Evolutionary conservation across 2,329 filamentous ascomycete genomes (phyloP).

Genomic region (Penicillium crustosum): DNA sequence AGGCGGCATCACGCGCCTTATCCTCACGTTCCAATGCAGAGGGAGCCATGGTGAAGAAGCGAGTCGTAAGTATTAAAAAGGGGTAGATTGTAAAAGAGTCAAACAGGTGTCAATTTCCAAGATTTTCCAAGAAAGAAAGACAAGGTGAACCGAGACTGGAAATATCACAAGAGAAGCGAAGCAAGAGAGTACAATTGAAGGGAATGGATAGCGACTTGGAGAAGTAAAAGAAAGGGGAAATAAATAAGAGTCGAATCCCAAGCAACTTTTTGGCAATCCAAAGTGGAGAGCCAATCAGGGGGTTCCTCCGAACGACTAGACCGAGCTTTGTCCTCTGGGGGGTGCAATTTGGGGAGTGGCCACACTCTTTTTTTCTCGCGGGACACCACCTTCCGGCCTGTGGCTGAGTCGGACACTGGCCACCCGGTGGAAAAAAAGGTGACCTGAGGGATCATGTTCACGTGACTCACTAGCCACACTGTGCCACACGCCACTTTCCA

Average conservation of each 20-base stretch:
- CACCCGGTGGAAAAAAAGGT: slow-evolving; percentile 14
- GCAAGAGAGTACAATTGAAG: slow-evolving; percentile 13
- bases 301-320: slow-evolving; percentile 9
- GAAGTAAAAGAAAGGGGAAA: slow-evolving; percentile 17
- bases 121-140: not conserved
- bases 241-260: slow-evolving; percentile 22
- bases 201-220: slow-evolving; percentile 12
- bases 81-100: slow-evolving; percentile 20
- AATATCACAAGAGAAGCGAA: slow-evolving; percentile 13
- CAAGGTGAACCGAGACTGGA: slow-evolving; percentile 3
- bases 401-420: slow-evolving; percentile 21
- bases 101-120: slow-evolving; percentile 13
- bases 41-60: slow-evolving; percentile 50
- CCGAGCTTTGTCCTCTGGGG: slow-evolving; percentile 9
- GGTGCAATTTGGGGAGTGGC: slow-evolving; percentile 1
- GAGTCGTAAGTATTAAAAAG: slow-evolving; percentile 19
- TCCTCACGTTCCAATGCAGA: slow-evolving; percentile 74
- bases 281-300: slow-evolving; percentile 12
- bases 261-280: slow-evolving; percentile 26
- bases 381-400: slow-evolving; percentile 19
- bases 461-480: slow-evolving; percentile 10
- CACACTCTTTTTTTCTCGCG: slow-evolving; percentile 5
- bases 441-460: slow-evolving; percentile 14
- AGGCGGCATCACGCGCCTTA: slow-evolving; percentile 80
- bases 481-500: slow-evolving; percentile 16